phyloP scores from a whole-genome alignment of 139 green algal genomes.

The Coccomyxa sp. region DNA sequence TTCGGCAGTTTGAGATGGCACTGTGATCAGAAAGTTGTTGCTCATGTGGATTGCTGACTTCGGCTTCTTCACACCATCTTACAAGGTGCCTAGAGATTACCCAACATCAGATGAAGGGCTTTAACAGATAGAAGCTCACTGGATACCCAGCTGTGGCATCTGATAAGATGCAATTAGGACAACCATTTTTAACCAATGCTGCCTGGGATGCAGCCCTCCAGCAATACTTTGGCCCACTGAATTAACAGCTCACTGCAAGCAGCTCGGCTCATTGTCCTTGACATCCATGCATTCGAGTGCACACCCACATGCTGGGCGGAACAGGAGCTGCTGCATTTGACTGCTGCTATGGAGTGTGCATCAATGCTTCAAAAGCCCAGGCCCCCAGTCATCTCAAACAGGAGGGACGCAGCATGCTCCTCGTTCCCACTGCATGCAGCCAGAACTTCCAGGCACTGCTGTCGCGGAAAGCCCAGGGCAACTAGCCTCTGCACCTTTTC shows the following conservation, averaged over 20 bases:
- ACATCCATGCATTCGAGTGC: neutral
- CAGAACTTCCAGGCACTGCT: conserved; percentile 55
- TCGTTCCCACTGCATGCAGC: conserved; percentile 51
- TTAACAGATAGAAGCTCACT: too few species aligned
- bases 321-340: neutral
- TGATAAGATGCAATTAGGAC: too few species aligned
- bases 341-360: neutral
- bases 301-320: neutral
- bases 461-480: conserved; percentile 53
- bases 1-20: neutral
- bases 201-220: too few species aligned
- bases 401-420: conserved; percentile 63
- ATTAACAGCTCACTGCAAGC: too few species aligned
- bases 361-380: neutral
- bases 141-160: too few species aligned
- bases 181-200: too few species aligned
- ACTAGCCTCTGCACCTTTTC: conserved; percentile 52
- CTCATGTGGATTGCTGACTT: neutral
- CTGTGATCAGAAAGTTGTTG: neutral
- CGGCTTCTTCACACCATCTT: neutral
- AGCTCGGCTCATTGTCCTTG: too few species aligned
- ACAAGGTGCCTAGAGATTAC: neutral
- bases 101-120: too few species aligned
- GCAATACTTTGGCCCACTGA: too few species aligned
- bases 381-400: conserved; percentile 48